Conservation (phyloP, 768 basidiomycete species). For the Suillus decipiens region DNA sequence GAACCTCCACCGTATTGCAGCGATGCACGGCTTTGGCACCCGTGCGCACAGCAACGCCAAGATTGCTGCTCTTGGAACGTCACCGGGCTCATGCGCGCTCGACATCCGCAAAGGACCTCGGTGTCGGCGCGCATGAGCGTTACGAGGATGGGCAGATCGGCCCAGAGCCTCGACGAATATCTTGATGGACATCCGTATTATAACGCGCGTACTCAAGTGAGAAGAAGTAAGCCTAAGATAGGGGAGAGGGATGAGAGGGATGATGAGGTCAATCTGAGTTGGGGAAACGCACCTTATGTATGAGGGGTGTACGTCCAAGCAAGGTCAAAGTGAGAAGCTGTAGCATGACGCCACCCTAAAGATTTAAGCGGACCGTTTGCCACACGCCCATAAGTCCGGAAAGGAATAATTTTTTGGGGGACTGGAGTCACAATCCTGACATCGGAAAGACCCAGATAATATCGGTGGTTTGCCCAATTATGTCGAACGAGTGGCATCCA, state of each 20-base stretch:
- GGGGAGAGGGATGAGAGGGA: background rate
- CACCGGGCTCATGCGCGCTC: constrained; percentile 13
- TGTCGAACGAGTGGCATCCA: constrained; percentile 1
- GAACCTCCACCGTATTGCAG: constrained; percentile 10
- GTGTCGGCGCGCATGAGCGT: constrained; percentile 15
- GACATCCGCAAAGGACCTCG: constrained; percentile 11
- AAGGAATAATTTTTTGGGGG: background rate
- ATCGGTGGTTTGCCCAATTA: constrained; percentile 4
- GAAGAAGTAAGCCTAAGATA: background rate
- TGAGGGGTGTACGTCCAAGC: constrained; percentile 10
- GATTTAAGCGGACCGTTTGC: background rate
- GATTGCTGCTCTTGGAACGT: constrained; percentile 11
- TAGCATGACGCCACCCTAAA: constrained; percentile 10
- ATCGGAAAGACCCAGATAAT: background rate
- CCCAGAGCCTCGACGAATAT: constrained; percentile 6
- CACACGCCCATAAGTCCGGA: constrained; percentile 3
- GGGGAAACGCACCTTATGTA: constrained; percentile 10
- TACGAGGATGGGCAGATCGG: constrained; percentile 1
- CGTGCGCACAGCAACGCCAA: constrained; percentile 10
- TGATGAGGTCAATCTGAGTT: background rate
- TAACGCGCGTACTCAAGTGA: background rate
- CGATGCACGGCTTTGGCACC: constrained; percentile 10
- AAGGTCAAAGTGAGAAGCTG: constrained; percentile 15
- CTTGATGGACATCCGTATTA: background rate
- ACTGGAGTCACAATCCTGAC: background rate